Evolutionary conservation across 306 rosid species (phyloP).

Genomic region (Gleditsia sinensis): DNA sequence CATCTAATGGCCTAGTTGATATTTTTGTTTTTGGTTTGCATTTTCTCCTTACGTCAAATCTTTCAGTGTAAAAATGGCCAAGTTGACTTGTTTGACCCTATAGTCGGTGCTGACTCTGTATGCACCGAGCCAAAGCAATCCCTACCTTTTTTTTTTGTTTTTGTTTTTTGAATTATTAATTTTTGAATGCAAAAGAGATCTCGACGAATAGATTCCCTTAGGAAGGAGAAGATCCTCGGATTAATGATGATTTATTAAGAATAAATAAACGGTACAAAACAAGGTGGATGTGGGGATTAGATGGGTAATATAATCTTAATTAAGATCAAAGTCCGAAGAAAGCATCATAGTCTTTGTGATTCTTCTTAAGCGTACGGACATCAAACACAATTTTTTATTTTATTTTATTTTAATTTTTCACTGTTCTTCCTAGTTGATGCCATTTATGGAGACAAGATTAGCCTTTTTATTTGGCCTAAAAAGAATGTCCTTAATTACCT

Average conservation of each 20-base stretch:
- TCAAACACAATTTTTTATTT: too few relatives aligned
- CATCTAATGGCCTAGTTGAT: too few relatives aligned
- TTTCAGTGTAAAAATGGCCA: background rate
- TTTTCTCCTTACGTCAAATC: too few relatives aligned
- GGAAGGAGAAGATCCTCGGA: background rate
- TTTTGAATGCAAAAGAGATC: background rate
- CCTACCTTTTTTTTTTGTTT: too few relatives aligned
- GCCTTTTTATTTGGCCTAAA: too few relatives aligned
- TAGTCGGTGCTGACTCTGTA: too few relatives aligned
- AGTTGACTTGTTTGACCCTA: background rate
- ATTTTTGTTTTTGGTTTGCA: too few relatives aligned
- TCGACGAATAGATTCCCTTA: background rate
- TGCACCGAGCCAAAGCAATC: too few relatives aligned
- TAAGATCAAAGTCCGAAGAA: too few relatives aligned
- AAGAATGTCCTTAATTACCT: too few relatives aligned
- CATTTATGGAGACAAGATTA: background rate
- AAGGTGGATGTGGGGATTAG: background rate
- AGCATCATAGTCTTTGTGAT: background rate
- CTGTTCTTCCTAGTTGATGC: background rate
- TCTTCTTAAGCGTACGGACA: conserved; percentile 1
- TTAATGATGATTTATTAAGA: background rate
- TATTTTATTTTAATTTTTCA: too few relatives aligned
- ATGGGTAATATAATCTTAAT: background rate
- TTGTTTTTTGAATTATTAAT: too few relatives aligned
- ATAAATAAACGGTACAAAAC: background rate